These are phyloP conservation scores for Serendipita sp. DNA, from an alignment of 768 basidiomycete genomes.

Conservation along the genomic window DNA sequence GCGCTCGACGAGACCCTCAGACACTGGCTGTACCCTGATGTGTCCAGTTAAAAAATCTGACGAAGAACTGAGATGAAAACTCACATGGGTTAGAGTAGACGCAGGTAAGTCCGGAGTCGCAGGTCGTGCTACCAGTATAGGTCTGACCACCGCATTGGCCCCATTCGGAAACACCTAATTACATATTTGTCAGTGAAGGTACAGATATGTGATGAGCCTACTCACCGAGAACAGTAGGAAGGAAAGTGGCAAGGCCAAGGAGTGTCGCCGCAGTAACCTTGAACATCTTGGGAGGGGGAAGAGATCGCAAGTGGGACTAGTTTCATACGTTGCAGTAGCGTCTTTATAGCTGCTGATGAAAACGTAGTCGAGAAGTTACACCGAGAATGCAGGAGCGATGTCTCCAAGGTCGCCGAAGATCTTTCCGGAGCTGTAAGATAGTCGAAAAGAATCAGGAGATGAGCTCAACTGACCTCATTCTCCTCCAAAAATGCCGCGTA, in stretches of 20 bases:
- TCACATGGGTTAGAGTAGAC: not conserved
- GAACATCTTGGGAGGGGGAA: not conserved
- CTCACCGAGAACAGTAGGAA: too few species aligned
- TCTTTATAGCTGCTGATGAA: too few species aligned
- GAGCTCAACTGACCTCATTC: too few species aligned
- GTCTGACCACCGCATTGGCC: not conserved
- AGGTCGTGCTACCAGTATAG: not conserved
- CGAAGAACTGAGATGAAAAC: not conserved
- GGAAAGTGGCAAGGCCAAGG: not conserved
- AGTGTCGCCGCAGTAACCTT: not conserved
- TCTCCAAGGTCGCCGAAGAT: too few species aligned
- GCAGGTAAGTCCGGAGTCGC: not conserved
- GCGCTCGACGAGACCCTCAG: not conserved
- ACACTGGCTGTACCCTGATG: not conserved
- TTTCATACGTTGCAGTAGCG: too few species aligned
- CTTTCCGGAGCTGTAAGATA: too few species aligned
- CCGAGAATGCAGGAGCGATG: too few species aligned
- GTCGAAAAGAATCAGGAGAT: too few species aligned
- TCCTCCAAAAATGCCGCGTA: too few species aligned
- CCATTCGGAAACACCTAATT: not conserved
- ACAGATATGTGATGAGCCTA: not conserved
- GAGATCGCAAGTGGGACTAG: not conserved
- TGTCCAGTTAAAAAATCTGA: not conserved
- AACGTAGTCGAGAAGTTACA: too few species aligned
- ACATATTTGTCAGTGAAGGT: not conserved